These are phyloP conservation scores for Ceratobasidium sp. DNA, from an alignment of 1,284 basidiomycete genomes.

Conservation along the genomic window DNA sequence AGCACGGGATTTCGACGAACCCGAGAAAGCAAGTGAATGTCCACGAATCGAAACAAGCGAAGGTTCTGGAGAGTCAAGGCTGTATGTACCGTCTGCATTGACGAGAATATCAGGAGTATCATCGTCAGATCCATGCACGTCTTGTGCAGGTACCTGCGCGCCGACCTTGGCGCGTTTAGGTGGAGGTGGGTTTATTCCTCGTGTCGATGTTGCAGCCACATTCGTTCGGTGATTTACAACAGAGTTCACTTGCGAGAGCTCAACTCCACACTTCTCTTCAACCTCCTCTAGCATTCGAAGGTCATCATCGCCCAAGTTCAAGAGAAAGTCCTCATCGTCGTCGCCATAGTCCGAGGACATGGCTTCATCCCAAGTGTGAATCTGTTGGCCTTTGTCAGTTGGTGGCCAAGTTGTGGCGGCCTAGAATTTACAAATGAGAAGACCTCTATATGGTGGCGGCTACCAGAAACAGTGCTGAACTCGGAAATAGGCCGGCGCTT, in stretches of 20 bases:
- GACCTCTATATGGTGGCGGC: background rate
- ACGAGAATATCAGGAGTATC: constrained; percentile 35
- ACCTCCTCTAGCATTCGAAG: constrained; percentile 34
- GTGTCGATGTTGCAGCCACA: background rate
- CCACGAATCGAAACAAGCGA: constrained; percentile 14
- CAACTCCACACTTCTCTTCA: constrained; percentile 37
- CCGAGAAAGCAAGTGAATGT: background rate
- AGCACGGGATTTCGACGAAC: background rate
- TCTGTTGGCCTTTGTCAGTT: background rate
- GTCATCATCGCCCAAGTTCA: constrained; percentile 37
- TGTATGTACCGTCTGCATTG: constrained; percentile 34
- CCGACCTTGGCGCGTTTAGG: constrained; percentile 29
- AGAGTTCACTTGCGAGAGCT: background rate
- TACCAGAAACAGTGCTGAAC: background rate
- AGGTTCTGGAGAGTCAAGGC: constrained; percentile 32
- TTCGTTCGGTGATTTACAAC: background rate
- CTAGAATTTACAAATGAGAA: constrained; percentile 3
- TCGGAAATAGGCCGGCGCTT: constrained; percentile 7
- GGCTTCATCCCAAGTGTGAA: constrained; percentile 23
- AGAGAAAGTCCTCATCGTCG: constrained; percentile 33
- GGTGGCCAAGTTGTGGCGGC: constrained; percentile 22
- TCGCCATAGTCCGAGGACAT: constrained; percentile 43
- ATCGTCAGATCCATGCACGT: background rate
- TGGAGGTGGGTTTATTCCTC: constrained; percentile 33
- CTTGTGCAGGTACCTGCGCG: background rate